phyloP scores from a whole-genome alignment of 139 green algal species.

The Chlamydomonas schloesseri region DNA sequence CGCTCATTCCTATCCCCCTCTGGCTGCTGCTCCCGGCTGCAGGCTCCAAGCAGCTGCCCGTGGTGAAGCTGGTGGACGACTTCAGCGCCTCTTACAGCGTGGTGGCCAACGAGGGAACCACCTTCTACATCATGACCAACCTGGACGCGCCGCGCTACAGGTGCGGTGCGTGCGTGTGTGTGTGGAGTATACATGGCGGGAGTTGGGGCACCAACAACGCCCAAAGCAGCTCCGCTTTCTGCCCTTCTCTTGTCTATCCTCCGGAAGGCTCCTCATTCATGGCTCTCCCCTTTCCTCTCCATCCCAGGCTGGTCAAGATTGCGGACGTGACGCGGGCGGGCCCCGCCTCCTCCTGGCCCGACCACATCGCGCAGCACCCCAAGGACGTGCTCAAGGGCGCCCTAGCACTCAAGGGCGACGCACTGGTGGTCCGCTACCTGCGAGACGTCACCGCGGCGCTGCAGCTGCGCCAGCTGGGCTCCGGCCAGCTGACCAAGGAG shows the following conservation, averaged over 20 bases:
- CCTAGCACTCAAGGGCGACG: slow-evolving; percentile 74
- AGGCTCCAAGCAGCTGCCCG: slow-evolving; percentile 61
- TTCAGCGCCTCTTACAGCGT: slow-evolving; percentile 86
- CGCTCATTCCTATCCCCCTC: too few species aligned
- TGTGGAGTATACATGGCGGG: too few species aligned
- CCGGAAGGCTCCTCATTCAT: too few species aligned
- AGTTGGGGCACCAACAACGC: too few species aligned
- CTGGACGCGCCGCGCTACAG: slow-evolving; percentile 84
- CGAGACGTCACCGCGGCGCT: slow-evolving; percentile 66
- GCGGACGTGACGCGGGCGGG: slow-evolving; percentile 50
- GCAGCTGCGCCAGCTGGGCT: slow-evolving; percentile 72
- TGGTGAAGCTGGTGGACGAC: slow-evolving; percentile 86
- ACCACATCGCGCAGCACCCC: slow-evolving; percentile 83
- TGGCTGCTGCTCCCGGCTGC: too few species aligned
- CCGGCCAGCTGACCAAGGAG: slow-evolving; percentile 55
- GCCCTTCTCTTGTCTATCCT: too few species aligned
- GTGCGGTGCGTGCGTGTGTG: background rate
- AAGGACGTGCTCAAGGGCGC: slow-evolving; percentile 76
- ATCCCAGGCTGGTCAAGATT: slow-evolving; percentile 57
- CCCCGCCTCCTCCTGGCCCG: slow-evolving; percentile 66
- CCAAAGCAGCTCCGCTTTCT: too few species aligned
- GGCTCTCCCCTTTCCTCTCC: too few species aligned
- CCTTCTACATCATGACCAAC: slow-evolving; percentile 92
- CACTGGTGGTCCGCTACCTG: slow-evolving; percentile 81
- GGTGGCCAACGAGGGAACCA: slow-evolving; percentile 81